A percentile compares a stretch with the other conserved stretches of the same genome.
Evolutionary conservation across 176 grass and related monocot genomes (phyloP).

Genomic region (Chloris gayana): DNA sequence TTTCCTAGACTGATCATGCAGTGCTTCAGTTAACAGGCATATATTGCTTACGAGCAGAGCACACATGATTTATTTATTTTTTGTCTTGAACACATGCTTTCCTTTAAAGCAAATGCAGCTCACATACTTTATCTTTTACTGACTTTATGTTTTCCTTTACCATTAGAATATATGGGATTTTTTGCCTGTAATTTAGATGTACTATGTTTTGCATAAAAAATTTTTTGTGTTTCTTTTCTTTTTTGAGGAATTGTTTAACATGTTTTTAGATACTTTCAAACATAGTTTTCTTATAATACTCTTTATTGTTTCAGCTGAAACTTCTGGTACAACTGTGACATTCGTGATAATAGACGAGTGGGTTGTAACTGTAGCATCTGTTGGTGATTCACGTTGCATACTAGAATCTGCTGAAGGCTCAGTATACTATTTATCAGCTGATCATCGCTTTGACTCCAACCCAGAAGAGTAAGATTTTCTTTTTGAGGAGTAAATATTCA

Average conservation of each 20-base stretch:
- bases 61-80: background rate
- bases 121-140: background rate
- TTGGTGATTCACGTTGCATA: conserved; percentile 91
- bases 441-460: conserved; percentile 89
- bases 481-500: background rate
- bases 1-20: background rate
- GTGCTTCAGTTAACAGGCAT: background rate
- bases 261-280: background rate
- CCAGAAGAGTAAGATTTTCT: conserved; percentile 71
- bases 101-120: background rate
- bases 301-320: conserved; percentile 57
- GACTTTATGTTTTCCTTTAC: background rate
- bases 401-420: conserved; percentile 87
- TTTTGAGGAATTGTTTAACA: background rate
- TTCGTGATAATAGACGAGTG: conserved; percentile 95
- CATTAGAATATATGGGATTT: background rate
- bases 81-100: too few species aligned
- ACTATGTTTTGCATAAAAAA: background rate
- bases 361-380: conserved; percentile 90
- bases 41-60: background rate
- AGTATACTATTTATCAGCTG: conserved; percentile 74
- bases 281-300: background rate
- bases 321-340: conserved; percentile 88
- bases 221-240: background rate
- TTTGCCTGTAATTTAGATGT: background rate